A percentile compares a stretch with the other conserved stretches of the same genome.
Evolutionary conservation across 176 grass and related monocot species (phyloP).

Genomic region (Cenchrus fungigraminus): DNA sequence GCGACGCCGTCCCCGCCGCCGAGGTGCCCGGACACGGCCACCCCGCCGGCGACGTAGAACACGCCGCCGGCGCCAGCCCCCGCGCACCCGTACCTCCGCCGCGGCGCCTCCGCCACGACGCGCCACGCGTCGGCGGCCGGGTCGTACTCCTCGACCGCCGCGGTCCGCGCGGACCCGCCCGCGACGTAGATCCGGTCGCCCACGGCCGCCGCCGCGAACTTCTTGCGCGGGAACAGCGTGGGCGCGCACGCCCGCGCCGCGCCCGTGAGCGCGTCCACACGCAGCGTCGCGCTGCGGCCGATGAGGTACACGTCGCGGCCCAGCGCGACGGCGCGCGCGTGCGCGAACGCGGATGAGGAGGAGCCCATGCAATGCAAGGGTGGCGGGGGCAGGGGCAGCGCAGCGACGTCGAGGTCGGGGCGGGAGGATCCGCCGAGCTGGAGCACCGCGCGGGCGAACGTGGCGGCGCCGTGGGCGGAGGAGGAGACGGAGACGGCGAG

Average conservation of each 20-base stretch:
- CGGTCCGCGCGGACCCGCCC: slow-evolving; percentile 64
- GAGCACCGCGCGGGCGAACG: slow-evolving; percentile 48
- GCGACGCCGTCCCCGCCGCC: slow-evolving; percentile 9
- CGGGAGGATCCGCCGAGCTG: neutral
- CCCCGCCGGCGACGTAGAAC: slow-evolving; percentile 81
- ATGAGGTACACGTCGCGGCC: slow-evolving; percentile 64
- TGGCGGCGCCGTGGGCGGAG: neutral
- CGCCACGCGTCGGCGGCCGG: slow-evolving; percentile 65
- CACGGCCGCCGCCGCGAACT: slow-evolving; percentile 65
- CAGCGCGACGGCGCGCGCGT: slow-evolving; percentile 63
- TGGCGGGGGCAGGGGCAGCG: slow-evolving; percentile 39
- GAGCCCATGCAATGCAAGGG: slow-evolving; percentile 15
- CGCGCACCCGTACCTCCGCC: slow-evolving; percentile 74
- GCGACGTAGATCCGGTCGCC: slow-evolving; percentile 72
- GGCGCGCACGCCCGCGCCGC: slow-evolving; percentile 54
- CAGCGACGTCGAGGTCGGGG: slow-evolving; percentile 3
- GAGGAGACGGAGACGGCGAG: slow-evolving; percentile 53
- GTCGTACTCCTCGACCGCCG: slow-evolving; percentile 90
- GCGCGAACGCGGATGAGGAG: slow-evolving; percentile 37
- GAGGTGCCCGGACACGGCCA: slow-evolving; percentile 38
- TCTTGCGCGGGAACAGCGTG: slow-evolving; percentile 67
- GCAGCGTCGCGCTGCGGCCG: slow-evolving; percentile 56
- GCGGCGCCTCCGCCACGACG: slow-evolving; percentile 62
- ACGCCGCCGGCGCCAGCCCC: slow-evolving; percentile 63
- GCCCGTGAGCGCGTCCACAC: slow-evolving; percentile 70